Percentiles rank a stretch among this genome's conserved stretches.
Conservation (phyloP, 2,329 filamentous ascomycete genomes). For the Phaeoacremonium minimum region DNA sequence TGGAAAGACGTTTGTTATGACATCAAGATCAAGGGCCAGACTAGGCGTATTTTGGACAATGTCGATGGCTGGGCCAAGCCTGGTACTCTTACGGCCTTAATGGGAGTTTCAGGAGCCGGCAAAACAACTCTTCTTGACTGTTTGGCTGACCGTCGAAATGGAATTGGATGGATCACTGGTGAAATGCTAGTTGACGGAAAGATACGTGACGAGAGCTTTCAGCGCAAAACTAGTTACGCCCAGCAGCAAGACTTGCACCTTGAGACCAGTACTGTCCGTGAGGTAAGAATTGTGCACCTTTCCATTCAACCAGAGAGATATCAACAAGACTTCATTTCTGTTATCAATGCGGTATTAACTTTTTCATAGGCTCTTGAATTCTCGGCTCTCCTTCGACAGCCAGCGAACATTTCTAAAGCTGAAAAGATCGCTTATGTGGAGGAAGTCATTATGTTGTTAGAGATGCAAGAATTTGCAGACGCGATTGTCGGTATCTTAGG, state of each 20-base stretch:
- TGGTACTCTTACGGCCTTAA: constrained; percentile 72
- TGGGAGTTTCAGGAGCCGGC: constrained; percentile 72
- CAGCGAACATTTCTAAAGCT: not conserved
- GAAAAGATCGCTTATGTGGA: constrained; percentile 1
- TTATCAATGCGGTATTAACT: no score
- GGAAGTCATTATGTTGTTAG: constrained; percentile 17
- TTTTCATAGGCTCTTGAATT: constrained; percentile 24
- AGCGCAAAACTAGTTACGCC: constrained; percentile 63
- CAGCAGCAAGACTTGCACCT: constrained; percentile 62
- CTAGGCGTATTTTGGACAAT: constrained; percentile 69
- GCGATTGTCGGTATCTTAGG: not conserved
- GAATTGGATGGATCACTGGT: constrained; percentile 59
- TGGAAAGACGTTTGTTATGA: constrained; percentile 41
- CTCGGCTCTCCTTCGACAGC: constrained; percentile 1
- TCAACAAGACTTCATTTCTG: no score
- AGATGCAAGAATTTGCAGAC: constrained; percentile 1
- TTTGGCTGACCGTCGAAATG: constrained; percentile 55
- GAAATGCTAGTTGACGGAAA: constrained; percentile 62
- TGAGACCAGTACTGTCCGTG: constrained; percentile 49
- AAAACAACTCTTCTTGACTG: constrained; percentile 58
- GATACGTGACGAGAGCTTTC: constrained; percentile 52
- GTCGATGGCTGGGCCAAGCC: constrained; percentile 83
- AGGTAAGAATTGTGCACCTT: constrained; percentile 20
- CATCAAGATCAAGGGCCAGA: constrained; percentile 54
- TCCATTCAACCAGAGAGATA: no score